phyloP scores from a whole-genome alignment of 1,284 basidiomycete genomes.

The Boletus semigastroideus region DNA sequence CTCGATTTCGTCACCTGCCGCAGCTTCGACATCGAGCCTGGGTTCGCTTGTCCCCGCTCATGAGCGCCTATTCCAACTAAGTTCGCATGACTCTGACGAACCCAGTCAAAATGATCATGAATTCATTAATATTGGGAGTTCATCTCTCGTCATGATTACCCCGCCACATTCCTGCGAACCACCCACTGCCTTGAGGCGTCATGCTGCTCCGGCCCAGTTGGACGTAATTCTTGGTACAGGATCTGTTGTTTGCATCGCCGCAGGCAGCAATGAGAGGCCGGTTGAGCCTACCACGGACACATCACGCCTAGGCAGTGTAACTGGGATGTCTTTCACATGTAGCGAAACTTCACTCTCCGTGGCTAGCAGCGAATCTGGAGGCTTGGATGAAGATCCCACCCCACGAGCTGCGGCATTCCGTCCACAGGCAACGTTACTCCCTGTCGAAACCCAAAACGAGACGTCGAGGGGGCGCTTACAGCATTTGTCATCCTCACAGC shows the following conservation, averaged over 20 bases:
- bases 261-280: not conserved
- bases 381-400: slow-evolving; percentile 27
- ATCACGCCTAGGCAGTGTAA: not conserved
- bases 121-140: not conserved
- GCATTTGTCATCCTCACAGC: slow-evolving; percentile 11
- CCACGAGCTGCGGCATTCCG: slow-evolving; percentile 23
- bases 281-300: slow-evolving; percentile 2
- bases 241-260: slow-evolving; percentile 4
- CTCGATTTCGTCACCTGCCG: slow-evolving; percentile 17
- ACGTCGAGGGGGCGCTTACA: slow-evolving; percentile 12
- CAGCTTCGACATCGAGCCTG: slow-evolving; percentile 30
- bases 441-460: not conserved
- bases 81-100: slow-evolving; percentile 10
- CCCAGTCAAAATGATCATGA: not conserved
- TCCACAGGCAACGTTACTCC: not conserved
- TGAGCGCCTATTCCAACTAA: slow-evolving; percentile 26
- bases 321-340: slow-evolving; percentile 3
- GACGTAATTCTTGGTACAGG: slow-evolving; percentile 8
- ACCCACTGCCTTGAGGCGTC: not conserved
- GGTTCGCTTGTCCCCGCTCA: slow-evolving; percentile 30
- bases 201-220: not conserved
- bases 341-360: slow-evolving; percentile 9
- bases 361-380: slow-evolving; percentile 3
- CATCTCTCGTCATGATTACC: slow-evolving; percentile 11
- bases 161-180: not conserved